These are phyloP conservation scores for Cystoisospora suis DNA, from an alignment of 169 alveolate genomes.

Conservation along the genomic window DNA sequence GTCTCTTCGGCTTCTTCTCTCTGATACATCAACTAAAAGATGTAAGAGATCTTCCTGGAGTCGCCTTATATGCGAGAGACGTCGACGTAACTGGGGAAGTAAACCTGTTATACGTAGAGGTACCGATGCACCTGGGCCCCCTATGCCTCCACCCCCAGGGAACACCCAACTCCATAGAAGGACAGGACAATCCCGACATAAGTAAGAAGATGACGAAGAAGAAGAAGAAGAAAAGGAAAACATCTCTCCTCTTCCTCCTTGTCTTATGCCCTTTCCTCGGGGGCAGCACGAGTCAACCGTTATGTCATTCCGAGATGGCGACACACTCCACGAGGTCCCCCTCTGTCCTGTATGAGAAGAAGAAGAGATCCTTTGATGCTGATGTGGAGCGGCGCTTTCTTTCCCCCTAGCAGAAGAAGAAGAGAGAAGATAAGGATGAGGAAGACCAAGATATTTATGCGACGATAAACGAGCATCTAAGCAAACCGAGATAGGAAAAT, in stretches of 20 bases:
- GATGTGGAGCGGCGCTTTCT: too few species aligned
- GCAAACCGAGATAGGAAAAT: neutral
- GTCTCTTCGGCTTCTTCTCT: too few species aligned
- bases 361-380: too few species aligned
- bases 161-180: neutral
- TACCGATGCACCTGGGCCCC: too few species aligned
- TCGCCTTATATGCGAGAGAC: neutral
- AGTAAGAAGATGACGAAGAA: neutral
- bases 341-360: too few species aligned
- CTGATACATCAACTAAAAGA: too few species aligned
- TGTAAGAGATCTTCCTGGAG: too few species aligned
- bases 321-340: too few species aligned
- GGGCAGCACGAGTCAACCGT: too few species aligned
- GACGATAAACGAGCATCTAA: neutral
- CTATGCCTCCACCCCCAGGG: slow-evolving; percentile 5
- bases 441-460: neutral
- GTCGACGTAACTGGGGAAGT: neutral
- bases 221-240: neutral
- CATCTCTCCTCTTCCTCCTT: too few species aligned
- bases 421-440: neutral
- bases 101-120: slow-evolving; percentile 1
- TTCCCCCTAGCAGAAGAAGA: neutral
- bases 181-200: neutral
- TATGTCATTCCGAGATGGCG: too few species aligned
- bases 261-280: too few species aligned